Evolutionary conservation across 192 early-diverging fungal genomes (phyloP), one percentile per base, ranked within the genome.

Genomic region (Fimicolochytrium jonesii): DNA sequence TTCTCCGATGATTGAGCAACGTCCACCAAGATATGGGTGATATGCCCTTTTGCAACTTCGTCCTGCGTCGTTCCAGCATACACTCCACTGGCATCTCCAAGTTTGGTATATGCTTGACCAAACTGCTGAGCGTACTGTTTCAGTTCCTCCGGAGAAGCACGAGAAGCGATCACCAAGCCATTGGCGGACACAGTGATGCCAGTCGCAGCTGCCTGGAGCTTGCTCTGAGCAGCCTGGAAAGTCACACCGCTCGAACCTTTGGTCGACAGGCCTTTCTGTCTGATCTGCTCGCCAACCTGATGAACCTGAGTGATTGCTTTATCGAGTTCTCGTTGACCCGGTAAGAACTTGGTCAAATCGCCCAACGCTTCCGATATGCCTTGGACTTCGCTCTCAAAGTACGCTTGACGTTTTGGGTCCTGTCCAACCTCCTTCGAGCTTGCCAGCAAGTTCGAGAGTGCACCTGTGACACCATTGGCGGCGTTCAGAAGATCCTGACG

Each of bases 281-380:
- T 26, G 4, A 71, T 29, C 0, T 53, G 47, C 13, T 45, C 44
- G 22, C 48, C 26, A 23, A 51, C 34, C 10, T 61, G 29, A 13
- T 56, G 45, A 34, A 74, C 66, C 4, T 36, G 22, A 0, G 26
- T 26, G 18, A 75, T 54, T n/a, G 67, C 59, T 28, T 47, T 36
- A 20, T 64, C 68, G 10, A 77, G 37, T 22, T 78, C 77, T 26
- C 61, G 43, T 43, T 72, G 74, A n/a, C 75, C 77, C 2, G 77
- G 78, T 28, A 80, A 39, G 31, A 52, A 66, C 9, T 55, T 34
- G 17, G 70, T 45, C 31, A 80, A 46, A 2, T 51, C 42, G 15
- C 32, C 55, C 4, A 74, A 6, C 31, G 71, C 70, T 3, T 42
- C 35, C 5, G 58, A 29, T 37, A 60, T 47, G 25, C 45, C 22